Conservation (phyloP, 106 monocot species). For the Platanthera guangdongensis region DNA sequence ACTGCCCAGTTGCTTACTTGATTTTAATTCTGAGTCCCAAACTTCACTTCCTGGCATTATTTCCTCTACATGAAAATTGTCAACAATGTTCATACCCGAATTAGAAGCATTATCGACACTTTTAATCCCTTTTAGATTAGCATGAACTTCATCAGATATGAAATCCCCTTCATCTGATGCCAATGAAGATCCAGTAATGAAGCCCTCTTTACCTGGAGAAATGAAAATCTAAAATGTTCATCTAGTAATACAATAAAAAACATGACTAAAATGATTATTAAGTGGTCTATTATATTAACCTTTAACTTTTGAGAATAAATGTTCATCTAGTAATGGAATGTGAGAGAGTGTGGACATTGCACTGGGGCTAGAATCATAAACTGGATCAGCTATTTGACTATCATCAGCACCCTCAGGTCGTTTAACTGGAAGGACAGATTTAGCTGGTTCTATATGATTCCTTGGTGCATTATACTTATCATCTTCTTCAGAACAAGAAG, state of each 20-base stretch:
- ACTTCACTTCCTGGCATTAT: not conserved
- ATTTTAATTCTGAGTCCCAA: not conserved
- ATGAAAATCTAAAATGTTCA: not conserved
- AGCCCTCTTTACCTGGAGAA: constrained; percentile 15
- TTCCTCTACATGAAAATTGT: constrained; percentile 1
- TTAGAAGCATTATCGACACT: not conserved
- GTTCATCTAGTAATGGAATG: constrained; percentile 18
- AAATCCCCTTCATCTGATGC: constrained; percentile 5
- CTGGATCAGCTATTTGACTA: constrained; percentile 29
- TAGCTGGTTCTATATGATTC: constrained; percentile 12
- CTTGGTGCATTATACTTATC: constrained; percentile 8
- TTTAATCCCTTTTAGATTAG: not conserved
- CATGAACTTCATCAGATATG: not conserved
- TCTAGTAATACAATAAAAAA: not conserved
- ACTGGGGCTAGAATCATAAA: constrained; percentile 72
- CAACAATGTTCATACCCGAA: not conserved
- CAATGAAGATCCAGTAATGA: constrained; percentile 14
- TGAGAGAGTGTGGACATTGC: constrained; percentile 25
- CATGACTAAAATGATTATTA: not conserved
- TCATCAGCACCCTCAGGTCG: constrained; percentile 20
- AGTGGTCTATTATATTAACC: not conserved
- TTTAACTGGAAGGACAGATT: constrained; percentile 7
- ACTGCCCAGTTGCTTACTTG: not conserved
- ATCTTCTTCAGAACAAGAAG: constrained; percentile 26
- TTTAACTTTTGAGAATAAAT: constrained; percentile 19